phyloP scores from a whole-genome alignment of 2,329 filamentous ascomycete genomes.

The Fusarium penzigii region DNA sequence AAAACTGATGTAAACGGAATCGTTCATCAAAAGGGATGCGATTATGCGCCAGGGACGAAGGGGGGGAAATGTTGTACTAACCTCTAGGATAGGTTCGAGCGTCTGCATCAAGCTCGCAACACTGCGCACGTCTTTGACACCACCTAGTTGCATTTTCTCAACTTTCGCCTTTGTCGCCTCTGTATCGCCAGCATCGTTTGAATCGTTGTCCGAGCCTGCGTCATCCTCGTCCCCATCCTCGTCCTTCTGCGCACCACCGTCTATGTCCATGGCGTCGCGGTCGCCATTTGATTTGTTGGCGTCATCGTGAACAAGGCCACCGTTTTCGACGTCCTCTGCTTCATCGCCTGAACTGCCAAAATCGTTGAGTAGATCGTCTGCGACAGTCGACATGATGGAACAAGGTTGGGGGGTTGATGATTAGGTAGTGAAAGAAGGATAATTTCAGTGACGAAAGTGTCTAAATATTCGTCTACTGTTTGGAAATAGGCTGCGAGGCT shows the following conservation, averaged over 20 bases:
- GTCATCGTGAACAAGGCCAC: conserved; percentile 46
- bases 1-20: conserved; percentile 62
- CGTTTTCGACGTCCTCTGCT: conserved; percentile 61
- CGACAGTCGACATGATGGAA: conserved; percentile 77
- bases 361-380: conserved; percentile 88
- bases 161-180: conserved; percentile 75
- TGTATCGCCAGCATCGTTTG: conserved; percentile 60
- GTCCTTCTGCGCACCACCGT: conserved; percentile 43
- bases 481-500: conserved; percentile 29
- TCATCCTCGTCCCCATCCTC: conserved; percentile 42
- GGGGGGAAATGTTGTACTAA: conserved; percentile 49
- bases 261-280: conserved; percentile 54
- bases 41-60: conserved; percentile 16
- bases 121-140: conserved; percentile 74
- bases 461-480: conserved; percentile 19
- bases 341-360: conserved; percentile 68
- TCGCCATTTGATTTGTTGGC: conserved; percentile 40
- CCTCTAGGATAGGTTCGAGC: conserved; percentile 78
- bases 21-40: conserved; percentile 25
- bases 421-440: conserved; percentile 15
- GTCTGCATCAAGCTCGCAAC: conserved; percentile 81
- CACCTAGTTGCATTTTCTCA: conserved; percentile 77
- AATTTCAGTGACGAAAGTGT: conserved; percentile 4
- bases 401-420: conserved; percentile 9
- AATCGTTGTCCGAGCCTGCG: conserved; percentile 36